Evolutionary conservation across 768 basidiomycete species (phyloP).

Genomic region (Mycena pura): DNA sequence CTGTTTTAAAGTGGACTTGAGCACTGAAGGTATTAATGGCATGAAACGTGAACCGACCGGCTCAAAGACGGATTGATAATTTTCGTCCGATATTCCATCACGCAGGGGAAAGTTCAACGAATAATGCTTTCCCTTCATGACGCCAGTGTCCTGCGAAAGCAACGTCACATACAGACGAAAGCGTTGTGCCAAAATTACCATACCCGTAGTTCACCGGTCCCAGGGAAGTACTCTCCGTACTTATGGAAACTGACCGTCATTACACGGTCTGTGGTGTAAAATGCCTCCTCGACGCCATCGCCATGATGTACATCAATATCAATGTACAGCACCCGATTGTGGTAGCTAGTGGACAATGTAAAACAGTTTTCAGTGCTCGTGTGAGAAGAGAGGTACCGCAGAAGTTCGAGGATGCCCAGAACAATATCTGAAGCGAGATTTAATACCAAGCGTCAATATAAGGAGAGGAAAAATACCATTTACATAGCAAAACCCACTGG

Average conservation of each 20-base stretch:
- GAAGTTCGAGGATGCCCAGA: slow-evolving; percentile 91
- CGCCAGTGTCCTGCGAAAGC: slow-evolving; percentile 78
- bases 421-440: slow-evolving; percentile 81
- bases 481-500: slow-evolving; percentile 98
- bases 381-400: slow-evolving; percentile 59
- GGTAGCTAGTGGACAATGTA: slow-evolving; percentile 66
- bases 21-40: background rate
- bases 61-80: slow-evolving; percentile 94
- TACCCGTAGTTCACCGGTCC: slow-evolving; percentile 95
- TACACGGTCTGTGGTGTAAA: slow-evolving; percentile 97
- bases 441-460: slow-evolving; percentile 9
- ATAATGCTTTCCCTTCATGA: slow-evolving; percentile 93
- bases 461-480: slow-evolving; percentile 67
- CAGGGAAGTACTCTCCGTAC: slow-evolving; percentile 99
- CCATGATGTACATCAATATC: slow-evolving; percentile 99
- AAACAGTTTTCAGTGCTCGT: background rate
- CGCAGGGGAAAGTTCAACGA: slow-evolving; percentile 93
- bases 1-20: slow-evolving; percentile 44
- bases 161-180: background rate
- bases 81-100: slow-evolving; percentile 95
- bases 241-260: slow-evolving; percentile 99
- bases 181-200: slow-evolving; percentile 34
- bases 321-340: slow-evolving; percentile 93
- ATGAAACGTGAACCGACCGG: slow-evolving; percentile 63
- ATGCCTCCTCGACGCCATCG: slow-evolving; percentile 99